Evolutionary conservation across 2,329 filamentous ascomycete species (phyloP).

Genomic region (Diaporthe humulicola): DNA sequence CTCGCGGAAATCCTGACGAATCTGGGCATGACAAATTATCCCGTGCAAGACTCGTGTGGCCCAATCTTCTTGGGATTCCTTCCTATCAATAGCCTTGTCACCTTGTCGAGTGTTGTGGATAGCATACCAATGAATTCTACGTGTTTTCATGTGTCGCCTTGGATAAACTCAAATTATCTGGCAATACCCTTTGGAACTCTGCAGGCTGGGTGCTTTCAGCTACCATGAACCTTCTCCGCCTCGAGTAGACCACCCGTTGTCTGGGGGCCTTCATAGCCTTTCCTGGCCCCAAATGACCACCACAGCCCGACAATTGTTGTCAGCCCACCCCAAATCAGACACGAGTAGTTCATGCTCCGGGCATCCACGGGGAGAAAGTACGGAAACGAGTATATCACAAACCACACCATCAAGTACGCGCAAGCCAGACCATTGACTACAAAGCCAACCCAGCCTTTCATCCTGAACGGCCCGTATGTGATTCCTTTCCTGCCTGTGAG

Average conservation of each 20-base stretch:
- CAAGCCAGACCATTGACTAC: constrained; percentile 61
- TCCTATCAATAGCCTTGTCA: no score
- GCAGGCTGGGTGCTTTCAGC: neutral
- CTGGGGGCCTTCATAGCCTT: constrained; percentile 41
- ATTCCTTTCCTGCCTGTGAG: constrained; percentile 59
- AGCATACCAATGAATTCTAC: neutral
- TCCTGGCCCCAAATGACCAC: constrained; percentile 54
- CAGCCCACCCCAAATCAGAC: constrained; percentile 58
- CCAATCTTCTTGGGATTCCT: neutral
- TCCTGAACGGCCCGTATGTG: constrained; percentile 67
- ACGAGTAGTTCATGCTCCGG: constrained; percentile 63
- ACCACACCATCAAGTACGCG: constrained; percentile 68
- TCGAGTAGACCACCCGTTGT: constrained; percentile 38
- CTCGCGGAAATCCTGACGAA: neutral
- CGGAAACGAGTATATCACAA: constrained; percentile 73
- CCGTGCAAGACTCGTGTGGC: no score
- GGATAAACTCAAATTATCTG: no score
- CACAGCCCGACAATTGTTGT: constrained; percentile 55
- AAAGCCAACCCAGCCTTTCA: constrained; percentile 60
- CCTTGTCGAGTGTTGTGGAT: no score
- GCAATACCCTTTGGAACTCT: no score
- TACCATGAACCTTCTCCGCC: constrained; percentile 22
- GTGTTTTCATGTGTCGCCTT: no score
- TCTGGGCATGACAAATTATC: neutral
- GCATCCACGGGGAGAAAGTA: constrained; percentile 56